These are phyloP conservation scores for Kazachstania psychrophila DNA, from an alignment of 805 yeast species.

Conservation along the genomic window DNA sequence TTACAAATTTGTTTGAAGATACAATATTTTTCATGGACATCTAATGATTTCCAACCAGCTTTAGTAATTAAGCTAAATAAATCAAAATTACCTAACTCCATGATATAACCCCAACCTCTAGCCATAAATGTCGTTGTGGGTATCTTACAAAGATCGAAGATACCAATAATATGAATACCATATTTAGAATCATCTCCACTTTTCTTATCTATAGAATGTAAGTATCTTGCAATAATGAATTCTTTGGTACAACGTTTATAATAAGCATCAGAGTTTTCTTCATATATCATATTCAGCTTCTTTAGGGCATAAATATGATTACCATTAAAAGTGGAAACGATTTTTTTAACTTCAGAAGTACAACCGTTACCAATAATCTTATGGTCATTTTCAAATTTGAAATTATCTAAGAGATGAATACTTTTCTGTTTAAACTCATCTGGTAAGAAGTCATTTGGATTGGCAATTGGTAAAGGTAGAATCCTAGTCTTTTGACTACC, in stretches of 20 bases:
- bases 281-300: constrained; percentile 48
- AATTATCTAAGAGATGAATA: constrained; percentile 45
- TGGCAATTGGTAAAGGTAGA: constrained; percentile 51
- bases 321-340: constrained; percentile 31
- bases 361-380: constrained; percentile 65
- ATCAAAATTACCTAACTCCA: constrained; percentile 62
- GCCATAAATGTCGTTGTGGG: constrained; percentile 46
- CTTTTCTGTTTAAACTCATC: constrained; percentile 40
- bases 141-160: constrained; percentile 30
- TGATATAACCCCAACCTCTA: constrained; percentile 69
- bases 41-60: constrained; percentile 50
- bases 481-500: constrained; percentile 35
- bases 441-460: constrained; percentile 60
- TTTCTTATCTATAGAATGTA: constrained; percentile 10
- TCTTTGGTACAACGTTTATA: constrained; percentile 58
- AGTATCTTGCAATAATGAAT: constrained; percentile 47
- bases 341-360: constrained; percentile 52
- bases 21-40: constrained; percentile 48
- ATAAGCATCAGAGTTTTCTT: constrained; percentile 56
- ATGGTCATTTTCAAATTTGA: constrained; percentile 37
- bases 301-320: constrained; percentile 49
- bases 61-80: constrained; percentile 45
- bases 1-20: constrained; percentile 57
- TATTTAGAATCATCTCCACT: neutral
- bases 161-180: constrained; percentile 8